Percentiles rank a stretch among this genome's conserved stretches.
Evolutionary conservation across 139 green algal genomes (phyloP).

Genomic region (Coccomyxa sp.): DNA sequence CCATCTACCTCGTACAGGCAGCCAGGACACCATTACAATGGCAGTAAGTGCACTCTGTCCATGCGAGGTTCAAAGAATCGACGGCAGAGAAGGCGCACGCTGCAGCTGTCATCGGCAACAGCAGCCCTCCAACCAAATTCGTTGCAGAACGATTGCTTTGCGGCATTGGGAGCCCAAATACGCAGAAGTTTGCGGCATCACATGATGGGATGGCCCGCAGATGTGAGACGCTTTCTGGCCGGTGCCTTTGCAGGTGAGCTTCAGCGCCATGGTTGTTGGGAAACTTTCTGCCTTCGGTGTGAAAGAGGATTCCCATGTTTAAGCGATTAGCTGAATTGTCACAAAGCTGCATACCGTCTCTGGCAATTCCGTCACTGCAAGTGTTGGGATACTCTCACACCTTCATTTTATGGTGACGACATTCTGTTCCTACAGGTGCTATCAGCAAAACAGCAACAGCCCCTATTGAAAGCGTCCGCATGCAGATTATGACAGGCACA

Average conservation of each 20-base stretch:
- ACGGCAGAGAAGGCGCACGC: neutral
- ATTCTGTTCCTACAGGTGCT: conserved; percentile 15
- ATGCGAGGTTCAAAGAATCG: neutral
- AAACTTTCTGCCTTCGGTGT: neutral
- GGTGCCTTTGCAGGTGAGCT: conserved; percentile 14
- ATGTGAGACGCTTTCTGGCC: conserved; percentile 14
- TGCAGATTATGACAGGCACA: conserved; percentile 26
- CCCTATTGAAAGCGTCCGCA: conserved; percentile 30
- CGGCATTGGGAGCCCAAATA: neutral
- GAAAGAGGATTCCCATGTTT: no score
- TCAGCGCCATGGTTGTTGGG: neutral
- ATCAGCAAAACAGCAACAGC: conserved; percentile 36
- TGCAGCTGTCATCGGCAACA: neutral
- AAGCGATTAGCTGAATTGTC: no score
- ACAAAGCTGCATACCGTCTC: no score
- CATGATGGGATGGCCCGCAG: conserved; percentile 1
- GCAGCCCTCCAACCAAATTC: neutral
- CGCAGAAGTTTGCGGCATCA: neutral
- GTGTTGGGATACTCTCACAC: neutral
- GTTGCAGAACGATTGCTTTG: neutral
- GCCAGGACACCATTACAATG: neutral
- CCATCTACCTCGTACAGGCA: neutral
- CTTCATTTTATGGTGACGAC: neutral
- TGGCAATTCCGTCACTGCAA: neutral
- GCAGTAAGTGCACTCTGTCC: neutral